These are phyloP conservation scores for Escallonia rubra DNA, from an alignment of 129 eudicot genomes.

Conservation along the genomic window DNA sequence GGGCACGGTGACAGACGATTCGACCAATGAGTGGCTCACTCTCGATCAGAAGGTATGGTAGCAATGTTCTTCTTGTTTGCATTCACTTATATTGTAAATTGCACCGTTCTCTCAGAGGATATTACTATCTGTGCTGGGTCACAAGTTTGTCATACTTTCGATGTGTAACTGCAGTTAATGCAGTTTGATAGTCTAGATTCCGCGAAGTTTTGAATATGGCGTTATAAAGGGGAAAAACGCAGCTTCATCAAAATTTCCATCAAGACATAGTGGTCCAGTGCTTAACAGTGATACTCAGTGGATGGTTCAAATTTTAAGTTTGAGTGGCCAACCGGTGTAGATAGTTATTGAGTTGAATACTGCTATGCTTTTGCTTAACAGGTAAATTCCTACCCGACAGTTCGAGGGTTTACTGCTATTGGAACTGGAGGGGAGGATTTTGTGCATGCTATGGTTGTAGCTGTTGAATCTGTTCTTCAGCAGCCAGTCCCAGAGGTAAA, in stretches of 20 bases:
- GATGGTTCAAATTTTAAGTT: background rate
- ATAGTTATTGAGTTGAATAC: slow-evolving; percentile 5
- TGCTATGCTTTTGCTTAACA: slow-evolving; percentile 15
- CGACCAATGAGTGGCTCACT: slow-evolving; percentile 60
- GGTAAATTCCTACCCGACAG: slow-evolving; percentile 81
- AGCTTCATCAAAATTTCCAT: too few species aligned
- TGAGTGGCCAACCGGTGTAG: background rate
- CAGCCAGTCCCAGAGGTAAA: slow-evolving; percentile 67
- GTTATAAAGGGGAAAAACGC: too few species aligned
- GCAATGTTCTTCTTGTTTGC: too few species aligned
- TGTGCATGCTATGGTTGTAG: slow-evolving; percentile 80
- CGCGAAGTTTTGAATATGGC: too few species aligned
- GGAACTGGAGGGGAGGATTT: slow-evolving; percentile 94
- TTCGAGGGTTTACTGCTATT: slow-evolving; percentile 83
- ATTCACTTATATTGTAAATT: too few species aligned
- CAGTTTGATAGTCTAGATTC: too few species aligned
- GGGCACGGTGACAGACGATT: slow-evolving; percentile 75
- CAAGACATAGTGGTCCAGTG: too few species aligned
- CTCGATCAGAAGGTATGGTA: slow-evolving; percentile 56
- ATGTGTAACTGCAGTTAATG: too few species aligned
- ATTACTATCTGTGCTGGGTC: too few species aligned
- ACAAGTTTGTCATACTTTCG: too few species aligned
- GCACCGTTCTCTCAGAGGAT: too few species aligned
- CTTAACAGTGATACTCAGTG: too few species aligned
- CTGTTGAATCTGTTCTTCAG: slow-evolving; percentile 80